phyloP scores from a whole-genome alignment of 1,284 basidiomycete species.

The Boletus semigastroideus region DNA sequence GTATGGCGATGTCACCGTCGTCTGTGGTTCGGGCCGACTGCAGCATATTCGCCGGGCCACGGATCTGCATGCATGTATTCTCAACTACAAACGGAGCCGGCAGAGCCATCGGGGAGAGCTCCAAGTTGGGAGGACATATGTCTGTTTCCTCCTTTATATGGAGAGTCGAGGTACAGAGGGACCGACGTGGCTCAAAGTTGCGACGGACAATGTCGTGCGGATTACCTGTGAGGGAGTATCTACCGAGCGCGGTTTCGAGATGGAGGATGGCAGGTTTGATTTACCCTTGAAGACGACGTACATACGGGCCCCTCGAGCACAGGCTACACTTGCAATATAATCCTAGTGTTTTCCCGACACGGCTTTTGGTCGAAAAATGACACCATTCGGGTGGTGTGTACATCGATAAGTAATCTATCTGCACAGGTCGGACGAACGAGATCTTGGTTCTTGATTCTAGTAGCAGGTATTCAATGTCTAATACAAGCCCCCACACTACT shows the following conservation, averaged over 20 bases:
- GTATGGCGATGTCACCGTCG: slow-evolving; percentile 13
- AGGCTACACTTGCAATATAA: background rate
- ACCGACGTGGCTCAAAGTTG: slow-evolving; percentile 27
- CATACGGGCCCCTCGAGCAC: slow-evolving; percentile 16
- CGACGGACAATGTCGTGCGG: slow-evolving; percentile 23
- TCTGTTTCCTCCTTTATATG: slow-evolving; percentile 26
- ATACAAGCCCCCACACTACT: too few relatives aligned
- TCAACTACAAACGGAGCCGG: slow-evolving; percentile 18
- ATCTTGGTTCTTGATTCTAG: too few relatives aligned
- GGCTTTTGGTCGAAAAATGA: too few relatives aligned
- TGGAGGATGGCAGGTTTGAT: slow-evolving; percentile 2
- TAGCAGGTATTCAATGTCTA: too few relatives aligned
- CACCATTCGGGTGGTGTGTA: too few relatives aligned
- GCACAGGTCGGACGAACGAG: too few relatives aligned
- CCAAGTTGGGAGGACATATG: slow-evolving; percentile 17
- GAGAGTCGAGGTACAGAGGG: slow-evolving; percentile 1
- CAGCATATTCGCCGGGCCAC: slow-evolving; percentile 5
- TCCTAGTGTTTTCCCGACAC: background rate
- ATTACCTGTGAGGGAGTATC: slow-evolving; percentile 10
- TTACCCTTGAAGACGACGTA: slow-evolving; percentile 7
- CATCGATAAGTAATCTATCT: too few relatives aligned
- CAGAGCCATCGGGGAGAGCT: slow-evolving; percentile 6
- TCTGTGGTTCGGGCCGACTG: slow-evolving; percentile 19
- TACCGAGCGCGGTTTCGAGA: background rate
- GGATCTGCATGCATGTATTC: slow-evolving; percentile 24